A percentile compares a stretch with the other conserved stretches of the same genome.
Evolutionary conservation across 108 stramenopile genomes (phyloP).

Genomic region (Cyclostephanos invisitatus): DNA sequence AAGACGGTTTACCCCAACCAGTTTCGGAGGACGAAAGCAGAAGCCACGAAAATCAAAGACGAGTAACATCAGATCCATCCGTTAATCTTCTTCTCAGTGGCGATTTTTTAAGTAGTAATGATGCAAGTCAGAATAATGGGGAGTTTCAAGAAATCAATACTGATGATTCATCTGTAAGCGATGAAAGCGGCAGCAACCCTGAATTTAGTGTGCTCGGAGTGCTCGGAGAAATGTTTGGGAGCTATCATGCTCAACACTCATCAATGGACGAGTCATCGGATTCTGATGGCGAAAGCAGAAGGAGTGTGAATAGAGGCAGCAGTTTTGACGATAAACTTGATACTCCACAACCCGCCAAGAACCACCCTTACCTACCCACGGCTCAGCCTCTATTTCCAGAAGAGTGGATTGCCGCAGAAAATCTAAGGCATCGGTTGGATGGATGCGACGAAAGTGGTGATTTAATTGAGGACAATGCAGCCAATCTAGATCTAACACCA

Average conservation of each 20-base stretch:
- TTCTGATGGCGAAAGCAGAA: constrained; percentile 9
- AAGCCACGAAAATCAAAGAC: constrained; percentile 4
- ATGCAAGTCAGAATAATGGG: neutral
- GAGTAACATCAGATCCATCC: neutral
- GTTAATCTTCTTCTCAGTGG: neutral
- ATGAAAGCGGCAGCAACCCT: neutral
- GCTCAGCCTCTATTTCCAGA: constrained; percentile 59
- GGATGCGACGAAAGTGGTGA: neutral
- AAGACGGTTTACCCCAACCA: neutral
- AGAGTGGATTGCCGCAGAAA: constrained; percentile 41
- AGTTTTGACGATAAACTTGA: constrained; percentile 12
- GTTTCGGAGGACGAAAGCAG: constrained; percentile 4
- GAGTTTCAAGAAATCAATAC: neutral
- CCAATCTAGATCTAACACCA: constrained; percentile 11
- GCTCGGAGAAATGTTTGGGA: neutral
- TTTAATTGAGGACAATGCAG: neutral
- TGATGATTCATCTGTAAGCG: neutral
- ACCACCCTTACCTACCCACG: constrained; percentile 65
- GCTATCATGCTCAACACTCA: neutral
- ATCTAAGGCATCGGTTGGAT: constrained; percentile 9
- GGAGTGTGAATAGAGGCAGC: neutral
- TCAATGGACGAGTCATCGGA: neutral
- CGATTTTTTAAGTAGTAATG: neutral
- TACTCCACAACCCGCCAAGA: constrained; percentile 38
- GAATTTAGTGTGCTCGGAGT: neutral